Conservation (phyloP, 805 yeast species). For the Priceomyces carsonii region DNA sequence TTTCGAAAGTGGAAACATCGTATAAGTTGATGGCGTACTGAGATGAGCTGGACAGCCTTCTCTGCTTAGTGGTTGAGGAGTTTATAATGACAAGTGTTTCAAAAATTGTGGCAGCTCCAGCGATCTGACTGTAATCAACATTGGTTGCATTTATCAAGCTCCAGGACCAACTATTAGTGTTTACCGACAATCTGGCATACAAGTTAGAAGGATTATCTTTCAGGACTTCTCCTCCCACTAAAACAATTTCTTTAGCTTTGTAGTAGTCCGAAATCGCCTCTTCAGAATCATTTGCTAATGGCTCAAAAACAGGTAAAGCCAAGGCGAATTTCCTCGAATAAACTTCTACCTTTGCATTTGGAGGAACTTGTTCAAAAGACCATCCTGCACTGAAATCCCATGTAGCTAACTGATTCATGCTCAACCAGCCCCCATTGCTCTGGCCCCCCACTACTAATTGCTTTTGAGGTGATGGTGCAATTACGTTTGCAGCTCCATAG, state of each 20-base stretch:
- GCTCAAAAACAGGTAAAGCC: conserved; percentile 54
- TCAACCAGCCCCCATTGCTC: conserved; percentile 64
- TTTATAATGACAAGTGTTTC: conserved; percentile 49
- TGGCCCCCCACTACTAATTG: conserved; percentile 67
- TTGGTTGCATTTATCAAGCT: conserved; percentile 13
- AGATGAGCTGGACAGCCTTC: conserved; percentile 18
- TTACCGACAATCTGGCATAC: conserved; percentile 39
- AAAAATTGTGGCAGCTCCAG: conserved; percentile 57
- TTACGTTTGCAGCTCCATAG: conserved; percentile 49
- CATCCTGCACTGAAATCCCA: conserved; percentile 70
- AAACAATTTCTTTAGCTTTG: conserved; percentile 42
- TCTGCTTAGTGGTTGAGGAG: conserved; percentile 13
- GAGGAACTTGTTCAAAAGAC: conserved; percentile 50
- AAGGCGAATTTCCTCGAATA: conserved; percentile 57
- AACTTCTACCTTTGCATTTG: conserved; percentile 28
- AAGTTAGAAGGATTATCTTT: conserved; percentile 42
- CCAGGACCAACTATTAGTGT: conserved; percentile 42
- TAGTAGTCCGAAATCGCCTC: conserved; percentile 33
- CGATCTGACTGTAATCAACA: conserved; percentile 21
- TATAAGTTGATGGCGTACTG: conserved; percentile 41
- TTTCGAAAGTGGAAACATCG: conserved; percentile 37
- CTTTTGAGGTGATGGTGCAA: conserved; percentile 47
- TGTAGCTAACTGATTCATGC: conserved; percentile 69
- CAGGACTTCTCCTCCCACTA: conserved; percentile 60
- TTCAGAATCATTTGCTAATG: conserved; percentile 19